Base-by-base conservation (phyloP, 257 asterid species). In the Fraxinus excelsior region DNA sequence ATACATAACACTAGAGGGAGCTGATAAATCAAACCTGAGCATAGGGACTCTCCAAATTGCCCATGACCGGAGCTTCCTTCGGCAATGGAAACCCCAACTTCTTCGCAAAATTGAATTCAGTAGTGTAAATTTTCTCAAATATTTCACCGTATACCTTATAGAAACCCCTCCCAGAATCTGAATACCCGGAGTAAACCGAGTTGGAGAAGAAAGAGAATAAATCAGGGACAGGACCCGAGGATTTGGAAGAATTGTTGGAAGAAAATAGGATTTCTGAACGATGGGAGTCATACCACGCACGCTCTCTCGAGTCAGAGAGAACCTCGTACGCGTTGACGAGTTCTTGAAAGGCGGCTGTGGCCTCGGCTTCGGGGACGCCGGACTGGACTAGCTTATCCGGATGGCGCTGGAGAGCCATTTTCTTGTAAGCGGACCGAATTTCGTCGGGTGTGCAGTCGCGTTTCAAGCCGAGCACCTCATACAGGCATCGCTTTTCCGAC, bases 341-440 rank as follows among this genome's bases (percentile, higher is more conserved):
- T 84, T 95, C 99, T 38, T 93, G 99, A 78, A 96, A 96, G 12
- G 93, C 83, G 69, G 97, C 91, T 0, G 99, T 96, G 79, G 98
- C 99, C 37, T 93, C 96, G 79, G 97, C 84, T 82, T 91, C 98
- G 35, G 96, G 82, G 72, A 93, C 84, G 83, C 98, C 97, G 78
- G 96, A 83, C 71, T 78, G 80, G 67, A 88, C 87, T 53, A 96
- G 96, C 90, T 96, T 96, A 80, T 93, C 99, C 0, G 99, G 99
- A 85, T 96, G 99, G 87, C 97, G 97, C 87, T 90, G 99, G 76
- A 96, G 94, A 18, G 98, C 99, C 13, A 90, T 94, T 70, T 87
- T 87, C 86, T 69, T 80, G 91, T 96, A 96, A 1, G 99, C 96
- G 34, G 97, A 89, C 1, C 98, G 91, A 69, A 96, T 96, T 67